These are phyloP conservation scores for Agroathelia rolfsii DNA, from an alignment of 1,284 basidiomycete species.

Conservation along the genomic window DNA sequence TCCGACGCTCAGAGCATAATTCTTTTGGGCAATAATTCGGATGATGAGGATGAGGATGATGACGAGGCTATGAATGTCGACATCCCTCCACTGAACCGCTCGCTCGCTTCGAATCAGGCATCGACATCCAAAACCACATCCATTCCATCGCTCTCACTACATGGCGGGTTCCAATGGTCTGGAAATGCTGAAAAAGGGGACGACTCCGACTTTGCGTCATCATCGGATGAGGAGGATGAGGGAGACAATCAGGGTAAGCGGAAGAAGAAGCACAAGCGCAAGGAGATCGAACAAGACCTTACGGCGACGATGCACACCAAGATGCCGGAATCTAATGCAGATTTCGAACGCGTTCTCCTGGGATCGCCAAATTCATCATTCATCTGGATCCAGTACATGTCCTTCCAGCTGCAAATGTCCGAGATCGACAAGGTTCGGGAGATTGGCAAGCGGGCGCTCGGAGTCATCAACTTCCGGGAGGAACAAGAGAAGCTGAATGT, in stretches of 20 bases:
- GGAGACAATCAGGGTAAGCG: slow-evolving; percentile 35
- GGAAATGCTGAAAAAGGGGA: slow-evolving; percentile 26
- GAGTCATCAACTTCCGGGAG: slow-evolving; percentile 90
- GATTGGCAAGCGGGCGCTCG: slow-evolving; percentile 77
- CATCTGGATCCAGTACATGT: slow-evolving; percentile 99
- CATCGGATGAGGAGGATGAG: slow-evolving; percentile 40
- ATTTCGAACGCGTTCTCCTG: slow-evolving; percentile 90
- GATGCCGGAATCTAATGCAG: slow-evolving; percentile 83
- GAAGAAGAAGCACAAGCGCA: slow-evolving; percentile 59
- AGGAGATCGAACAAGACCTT: slow-evolving; percentile 70
- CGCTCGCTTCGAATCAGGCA: slow-evolving; percentile 12
- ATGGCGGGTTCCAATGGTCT: slow-evolving; percentile 66
- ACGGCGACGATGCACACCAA: slow-evolving; percentile 80
- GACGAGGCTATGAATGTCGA: slow-evolving; percentile 36
- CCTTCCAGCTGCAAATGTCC: slow-evolving; percentile 91
- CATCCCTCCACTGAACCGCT: slow-evolving; percentile 18
- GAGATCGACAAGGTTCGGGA: slow-evolving; percentile 92
- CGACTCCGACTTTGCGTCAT: slow-evolving; percentile 25
- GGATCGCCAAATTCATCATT: slow-evolving; percentile 98
- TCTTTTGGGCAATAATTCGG: slow-evolving; percentile 11
- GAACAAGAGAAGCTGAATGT: slow-evolving; percentile 96
- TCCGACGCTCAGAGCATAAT: slow-evolving; percentile 14
- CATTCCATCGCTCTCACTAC: slow-evolving; percentile 37
- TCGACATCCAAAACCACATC: slow-evolving; percentile 11
- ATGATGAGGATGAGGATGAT: slow-evolving; percentile 18